A percentile compares a stretch with the other conserved stretches of the same genome.
Conservation (phyloP, 1,284 basidiomycete genomes). For the Jaminaea rosea region DNA sequence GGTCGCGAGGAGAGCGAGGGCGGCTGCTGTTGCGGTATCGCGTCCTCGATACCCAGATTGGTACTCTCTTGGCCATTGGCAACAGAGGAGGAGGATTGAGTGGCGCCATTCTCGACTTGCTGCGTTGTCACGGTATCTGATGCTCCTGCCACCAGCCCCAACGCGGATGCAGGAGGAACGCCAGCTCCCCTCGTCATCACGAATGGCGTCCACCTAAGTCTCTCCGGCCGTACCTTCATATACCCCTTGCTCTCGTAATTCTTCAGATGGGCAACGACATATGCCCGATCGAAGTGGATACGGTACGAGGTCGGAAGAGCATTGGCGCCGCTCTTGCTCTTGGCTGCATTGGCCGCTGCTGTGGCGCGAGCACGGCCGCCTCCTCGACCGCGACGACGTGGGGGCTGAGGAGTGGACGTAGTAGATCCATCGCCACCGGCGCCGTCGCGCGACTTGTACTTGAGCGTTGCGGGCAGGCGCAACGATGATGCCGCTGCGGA, state of each 20-base stretch:
- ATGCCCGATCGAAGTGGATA: slow-evolving; percentile 65
- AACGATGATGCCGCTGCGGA: slow-evolving; percentile 30
- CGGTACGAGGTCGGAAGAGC: slow-evolving; percentile 65
- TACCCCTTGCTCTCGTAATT: slow-evolving; percentile 72
- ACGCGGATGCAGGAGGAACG: too few species aligned
- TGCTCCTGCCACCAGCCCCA: too few species aligned
- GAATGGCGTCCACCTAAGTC: slow-evolving; percentile 91
- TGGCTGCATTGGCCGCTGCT: slow-evolving; percentile 51
- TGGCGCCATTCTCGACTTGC: too few species aligned
- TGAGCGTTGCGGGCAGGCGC: slow-evolving; percentile 11
- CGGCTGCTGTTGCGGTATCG: too few species aligned
- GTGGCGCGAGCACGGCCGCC: slow-evolving; percentile 49
- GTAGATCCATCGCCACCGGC: neutral
- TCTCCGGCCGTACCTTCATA: slow-evolving; percentile 68
- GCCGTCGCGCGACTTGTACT: slow-evolving; percentile 13
- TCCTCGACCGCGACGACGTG: neutral
- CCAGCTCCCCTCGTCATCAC: slow-evolving; percentile 59
- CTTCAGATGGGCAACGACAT: slow-evolving; percentile 61
- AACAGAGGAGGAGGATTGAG: too few species aligned
- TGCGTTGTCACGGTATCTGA: too few species aligned
- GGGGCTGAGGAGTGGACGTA: neutral
- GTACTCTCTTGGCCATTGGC: too few species aligned
- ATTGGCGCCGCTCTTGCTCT: slow-evolving; percentile 48
- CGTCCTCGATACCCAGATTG: too few species aligned
- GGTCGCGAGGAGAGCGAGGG: too few species aligned